Base-by-base conservation (phyloP, 257 asterid genomes). In the Thymus mandschuricus region DNA sequence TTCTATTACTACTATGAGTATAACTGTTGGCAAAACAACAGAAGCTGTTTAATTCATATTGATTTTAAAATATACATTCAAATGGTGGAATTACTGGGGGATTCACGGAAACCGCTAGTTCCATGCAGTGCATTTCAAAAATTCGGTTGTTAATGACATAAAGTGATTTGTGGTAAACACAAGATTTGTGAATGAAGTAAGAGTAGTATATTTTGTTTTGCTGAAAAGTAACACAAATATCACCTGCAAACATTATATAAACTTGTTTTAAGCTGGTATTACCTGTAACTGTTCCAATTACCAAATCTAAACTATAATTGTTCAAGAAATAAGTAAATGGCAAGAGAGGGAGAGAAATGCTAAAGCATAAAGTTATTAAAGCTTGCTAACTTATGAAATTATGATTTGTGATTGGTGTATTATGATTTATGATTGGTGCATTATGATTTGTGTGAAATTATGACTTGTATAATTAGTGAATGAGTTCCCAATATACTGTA, bases 321-420 rank as follows among this genome's bases (percentile, higher is more conserved):
- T 50, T 44, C 33, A 52, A 41, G 46, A 60, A 70, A 62, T 46
- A 21, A 21, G 21, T 21, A 21, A 21, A 21, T 21, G 21, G 5
- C 44, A 46, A 21, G 30, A 56, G 68, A 38, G 31, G 61, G 61
- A 30, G 2, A 29, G 15, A 56, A 38, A 29, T 56, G 40, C 38
- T 56, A 56, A 56, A 40, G 43, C 52, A 45, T 30, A 56, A 28
- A 57, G 56, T n/a, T 64, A 64, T 43, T 57, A 58, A 66, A n/a
- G 45, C 8, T 50, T 50, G 28, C 30, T 6, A 4, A 28, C 64
- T 54, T 27, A 68, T 1, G 50, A 70, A 59, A 64, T 12, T 46
- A 60, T 46, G 61, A 29, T 15, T 63, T 65, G 13, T 52, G 67
- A 29, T 35, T 29, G 7, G 72, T 21, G n/a, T 13, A 30, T 45